Evolutionary conservation across 2,329 filamentous ascomycete species (phyloP), one percentile per base, ranked within the genome.

Genomic region (Talaromyces sp.): DNA sequence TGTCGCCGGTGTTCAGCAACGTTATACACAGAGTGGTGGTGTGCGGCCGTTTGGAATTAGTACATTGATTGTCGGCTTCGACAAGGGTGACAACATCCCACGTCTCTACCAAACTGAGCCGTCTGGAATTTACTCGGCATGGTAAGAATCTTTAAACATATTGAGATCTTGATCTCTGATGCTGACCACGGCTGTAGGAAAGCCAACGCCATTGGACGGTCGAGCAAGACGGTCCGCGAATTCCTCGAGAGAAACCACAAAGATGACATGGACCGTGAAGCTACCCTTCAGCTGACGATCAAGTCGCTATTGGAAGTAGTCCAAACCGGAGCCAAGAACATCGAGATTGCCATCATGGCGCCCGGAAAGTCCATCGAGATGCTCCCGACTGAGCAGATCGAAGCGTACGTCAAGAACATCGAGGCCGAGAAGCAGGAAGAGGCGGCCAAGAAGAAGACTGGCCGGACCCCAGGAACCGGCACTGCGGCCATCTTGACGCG

Each of bases 391-490:
- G 93, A 97, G 76, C 91, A 96, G 71, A 99, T 99, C 71, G 94
- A 99, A 82, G 85, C 86, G 68, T 97, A 96, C 72, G 95, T 99
- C 72, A 97, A 97, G 87, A 94, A 87, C 78, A 99, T 99, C 76
- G 96, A 99, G 82, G 90, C 92, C 70, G 95, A 99, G 85, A 99
- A 99, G 85, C 92, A 96, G 75, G 94, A 97, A 77, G 94, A 99
- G 81, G 93, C 93, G 26, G 91, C 91, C 46, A 96, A 92, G 85
- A 96, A 96, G 88, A 95, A 96, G 87, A 90, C 86, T 51, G 89
- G 90, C 61, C 69, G 79, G 66, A 69, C 67, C 17, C 67, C 67
- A 12, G 73, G 73, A 43, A 76, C 75, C 58, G 74, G 74, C 41
- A 77, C 75, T 67, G 86, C 90, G 19, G 84, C 90, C 50, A 91